phyloP scores from a whole-genome alignment of 2,329 filamentous ascomycete genomes.

The Penicillium sp. region DNA sequence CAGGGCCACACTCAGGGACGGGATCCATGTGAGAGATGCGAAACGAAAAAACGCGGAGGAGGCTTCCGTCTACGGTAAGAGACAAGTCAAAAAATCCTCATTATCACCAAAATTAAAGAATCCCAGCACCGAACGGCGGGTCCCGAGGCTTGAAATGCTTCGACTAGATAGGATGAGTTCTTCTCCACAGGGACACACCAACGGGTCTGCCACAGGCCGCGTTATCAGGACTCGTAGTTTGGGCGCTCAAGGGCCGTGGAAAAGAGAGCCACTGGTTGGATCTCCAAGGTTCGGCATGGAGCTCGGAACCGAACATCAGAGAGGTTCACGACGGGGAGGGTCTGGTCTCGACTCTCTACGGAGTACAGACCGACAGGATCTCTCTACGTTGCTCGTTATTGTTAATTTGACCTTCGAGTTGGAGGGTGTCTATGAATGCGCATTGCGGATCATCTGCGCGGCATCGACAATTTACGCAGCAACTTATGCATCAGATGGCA shows the following conservation, averaged over 20 bases:
- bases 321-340: neutral
- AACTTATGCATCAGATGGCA: slow-evolving; percentile 4
- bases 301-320: slow-evolving; percentile 6
- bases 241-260: neutral
- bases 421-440: neutral
- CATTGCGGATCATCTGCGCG: slow-evolving; percentile 9
- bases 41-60: slow-evolving; percentile 15
- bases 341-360: neutral
- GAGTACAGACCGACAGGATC: neutral
- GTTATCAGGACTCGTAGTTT: slow-evolving; percentile 1
- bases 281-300: neutral
- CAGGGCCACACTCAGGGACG: slow-evolving; percentile 10
- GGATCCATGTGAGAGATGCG: slow-evolving; percentile 22
- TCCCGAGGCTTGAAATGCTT: slow-evolving; percentile 17
- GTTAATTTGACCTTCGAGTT: neutral
- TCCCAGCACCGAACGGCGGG: slow-evolving; percentile 17
- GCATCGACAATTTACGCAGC: neutral
- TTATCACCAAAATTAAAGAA: neutral
- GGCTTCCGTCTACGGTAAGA: slow-evolving; percentile 10
- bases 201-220: neutral
- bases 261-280: neutral
- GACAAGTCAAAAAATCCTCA: neutral
- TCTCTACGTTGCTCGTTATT: neutral
- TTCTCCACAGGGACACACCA: slow-evolving; percentile 8
- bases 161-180: slow-evolving; percentile 6